phyloP scores from a whole-genome alignment of 2,329 filamentous ascomycete species.

The Phialocephala subalpina region DNA sequence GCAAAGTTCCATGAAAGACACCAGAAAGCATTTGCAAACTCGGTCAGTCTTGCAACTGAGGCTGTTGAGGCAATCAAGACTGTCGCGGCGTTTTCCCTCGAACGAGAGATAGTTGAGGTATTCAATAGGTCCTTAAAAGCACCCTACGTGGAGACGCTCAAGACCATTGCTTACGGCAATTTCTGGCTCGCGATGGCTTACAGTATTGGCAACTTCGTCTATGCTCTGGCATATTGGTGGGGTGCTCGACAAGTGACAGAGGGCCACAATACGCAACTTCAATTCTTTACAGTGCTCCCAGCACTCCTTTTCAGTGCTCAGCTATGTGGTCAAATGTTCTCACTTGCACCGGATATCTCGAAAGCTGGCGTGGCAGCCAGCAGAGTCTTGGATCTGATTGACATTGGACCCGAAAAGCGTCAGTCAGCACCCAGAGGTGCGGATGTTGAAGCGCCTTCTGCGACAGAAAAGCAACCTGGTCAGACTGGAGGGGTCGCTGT shows the following conservation, averaged over 20 bases:
- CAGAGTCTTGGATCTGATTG: slow-evolving; percentile 61
- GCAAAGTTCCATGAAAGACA: slow-evolving; percentile 69
- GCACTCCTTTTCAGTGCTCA: slow-evolving; percentile 76
- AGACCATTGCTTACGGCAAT: slow-evolving; percentile 46
- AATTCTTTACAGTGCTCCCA: slow-evolving; percentile 78
- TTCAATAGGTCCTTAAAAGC: slow-evolving; percentile 61
- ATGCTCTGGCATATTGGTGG: slow-evolving; percentile 84
- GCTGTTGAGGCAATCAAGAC: slow-evolving; percentile 72
- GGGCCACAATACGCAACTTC: slow-evolving; percentile 67
- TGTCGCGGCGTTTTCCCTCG: slow-evolving; percentile 62
- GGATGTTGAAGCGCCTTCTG: slow-evolving; percentile 51
- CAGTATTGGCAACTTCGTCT: slow-evolving; percentile 70
- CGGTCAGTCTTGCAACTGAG: slow-evolving; percentile 66
- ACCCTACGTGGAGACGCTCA: slow-evolving; percentile 62
- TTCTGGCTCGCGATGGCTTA: slow-evolving; percentile 67
- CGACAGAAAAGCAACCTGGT: slow-evolving; percentile 29
- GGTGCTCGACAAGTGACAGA: slow-evolving; percentile 74
- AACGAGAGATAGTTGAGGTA: slow-evolving; percentile 59
- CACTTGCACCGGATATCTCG: slow-evolving; percentile 75
- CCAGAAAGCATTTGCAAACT: slow-evolving; percentile 68
- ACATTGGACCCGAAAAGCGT: slow-evolving; percentile 47
- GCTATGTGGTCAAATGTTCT: slow-evolving; percentile 78
- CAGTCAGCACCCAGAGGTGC: slow-evolving; percentile 31
- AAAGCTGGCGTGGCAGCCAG: slow-evolving; percentile 68
- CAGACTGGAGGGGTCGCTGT: slow-evolving; percentile 45